These are phyloP conservation scores for Exidia glandulosa DNA, from an alignment of 768 basidiomycete genomes.

Conservation along the genomic window DNA sequence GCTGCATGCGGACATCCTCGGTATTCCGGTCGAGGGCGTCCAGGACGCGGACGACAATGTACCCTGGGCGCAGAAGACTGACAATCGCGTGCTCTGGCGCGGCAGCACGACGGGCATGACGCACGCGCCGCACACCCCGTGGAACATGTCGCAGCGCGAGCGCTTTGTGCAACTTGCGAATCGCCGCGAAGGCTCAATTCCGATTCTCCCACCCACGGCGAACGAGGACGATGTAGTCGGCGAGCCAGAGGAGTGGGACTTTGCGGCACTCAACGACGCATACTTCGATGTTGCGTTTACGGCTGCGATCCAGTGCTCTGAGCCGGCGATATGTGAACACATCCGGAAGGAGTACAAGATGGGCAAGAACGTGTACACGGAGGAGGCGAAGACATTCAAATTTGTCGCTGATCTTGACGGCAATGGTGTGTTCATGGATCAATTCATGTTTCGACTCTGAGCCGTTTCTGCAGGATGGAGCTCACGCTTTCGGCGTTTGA, in stretches of 20 bases:
- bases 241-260: constrained; percentile 12
- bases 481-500: constrained; percentile 53
- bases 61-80: constrained; percentile 50
- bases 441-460: too few relatives aligned
- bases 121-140: constrained; percentile 27
- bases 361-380: constrained; percentile 29
- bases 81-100: constrained; percentile 59
- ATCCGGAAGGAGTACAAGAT: constrained; percentile 41
- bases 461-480: constrained; percentile 42
- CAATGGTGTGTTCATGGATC: background rate
- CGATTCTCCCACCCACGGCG: constrained; percentile 27
- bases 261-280: constrained; percentile 33
- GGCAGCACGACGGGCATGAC: constrained; percentile 62
- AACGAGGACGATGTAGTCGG: constrained; percentile 23
- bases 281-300: constrained; percentile 53
- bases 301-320: constrained; percentile 34
- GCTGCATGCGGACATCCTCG: constrained; percentile 45
- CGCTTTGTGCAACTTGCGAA: constrained; percentile 35
- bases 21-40: background rate
- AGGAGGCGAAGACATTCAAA: constrained; percentile 46
- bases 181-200: constrained; percentile 26
- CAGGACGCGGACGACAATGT: constrained; percentile 39
- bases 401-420: constrained; percentile 41
- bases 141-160: constrained; percentile 41
- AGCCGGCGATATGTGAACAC: constrained; percentile 29